A percentile compares a stretch with the other conserved stretches of the same genome.
Evolutionary conservation across 2,329 filamentous ascomycete genomes (phyloP).

Genomic region (Parafenestella ontariensis): DNA sequence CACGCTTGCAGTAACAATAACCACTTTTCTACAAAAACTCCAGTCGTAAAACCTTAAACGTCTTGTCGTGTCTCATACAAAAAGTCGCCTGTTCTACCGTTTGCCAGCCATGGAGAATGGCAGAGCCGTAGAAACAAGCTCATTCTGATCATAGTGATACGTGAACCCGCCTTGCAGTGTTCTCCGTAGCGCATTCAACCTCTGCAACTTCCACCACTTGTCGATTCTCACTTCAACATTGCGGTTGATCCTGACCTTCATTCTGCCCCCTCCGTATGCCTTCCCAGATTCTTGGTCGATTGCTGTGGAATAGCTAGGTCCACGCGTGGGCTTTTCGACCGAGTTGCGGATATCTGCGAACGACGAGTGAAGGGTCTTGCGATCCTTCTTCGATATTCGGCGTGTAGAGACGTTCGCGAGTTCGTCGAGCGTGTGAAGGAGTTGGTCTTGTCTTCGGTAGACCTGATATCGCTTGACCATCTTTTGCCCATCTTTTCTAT

Average conservation of each 20-base stretch:
- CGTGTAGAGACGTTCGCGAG: conserved; percentile 67
- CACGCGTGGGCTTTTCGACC: conserved; percentile 70
- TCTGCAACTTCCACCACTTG: conserved; percentile 75
- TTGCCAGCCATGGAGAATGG: conserved; percentile 39
- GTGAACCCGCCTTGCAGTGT: conserved; percentile 59
- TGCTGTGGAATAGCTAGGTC: conserved; percentile 71
- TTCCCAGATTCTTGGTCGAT: conserved; percentile 66
- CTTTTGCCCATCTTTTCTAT: conserved; percentile 29
- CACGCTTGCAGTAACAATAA: conserved; percentile 7
- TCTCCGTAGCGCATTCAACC: conserved; percentile 67
- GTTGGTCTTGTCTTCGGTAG: conserved; percentile 68
- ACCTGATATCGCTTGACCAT: conserved; percentile 71
- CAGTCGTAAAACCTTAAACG: not conserved
- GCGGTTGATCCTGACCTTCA: conserved; percentile 65
- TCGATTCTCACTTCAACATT: conserved; percentile 70
- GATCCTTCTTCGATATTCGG: conserved; percentile 70
- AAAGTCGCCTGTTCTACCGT: conserved; percentile 12
- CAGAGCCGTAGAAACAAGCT: conserved; percentile 40
- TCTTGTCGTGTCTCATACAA: not conserved
- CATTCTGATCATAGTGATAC: conserved; percentile 48
- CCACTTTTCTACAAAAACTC: not conserved
- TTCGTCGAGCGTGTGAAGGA: conserved; percentile 65
- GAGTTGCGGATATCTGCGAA: conserved; percentile 72
- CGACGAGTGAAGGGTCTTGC: conserved; percentile 69
- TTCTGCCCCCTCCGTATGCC: conserved; percentile 65